Percentiles rank a stretch among this genome's conserved stretches.
Evolutionary conservation across 2,329 filamentous ascomycete species (phyloP).

Genomic region (Cercospora janseana): DNA sequence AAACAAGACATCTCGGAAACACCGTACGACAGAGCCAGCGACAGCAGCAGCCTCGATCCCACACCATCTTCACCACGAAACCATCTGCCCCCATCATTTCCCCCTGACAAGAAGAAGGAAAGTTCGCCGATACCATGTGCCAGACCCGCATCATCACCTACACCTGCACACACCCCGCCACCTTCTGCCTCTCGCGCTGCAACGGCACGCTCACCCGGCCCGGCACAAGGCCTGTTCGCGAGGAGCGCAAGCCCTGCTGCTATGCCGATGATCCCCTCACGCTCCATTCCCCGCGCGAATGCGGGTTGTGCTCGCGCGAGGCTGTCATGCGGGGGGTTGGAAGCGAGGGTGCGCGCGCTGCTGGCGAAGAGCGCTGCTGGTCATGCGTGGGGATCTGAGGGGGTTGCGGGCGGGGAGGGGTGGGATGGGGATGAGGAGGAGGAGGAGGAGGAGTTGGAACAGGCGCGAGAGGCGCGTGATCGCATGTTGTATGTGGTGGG

Average conservation of each 20-base stretch:
- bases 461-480: constrained; percentile 11
- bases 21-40: not conserved
- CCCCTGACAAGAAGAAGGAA: too few relatives aligned
- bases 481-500: constrained; percentile 10
- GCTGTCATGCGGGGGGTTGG: not conserved
- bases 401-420: not conserved
- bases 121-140: too few relatives aligned
- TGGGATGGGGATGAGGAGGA: not conserved
- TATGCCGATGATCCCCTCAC: constrained; percentile 30
- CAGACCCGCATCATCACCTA: constrained; percentile 38
- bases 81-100: too few relatives aligned
- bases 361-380: not conserved
- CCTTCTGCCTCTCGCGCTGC: constrained; percentile 37
- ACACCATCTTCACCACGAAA: too few relatives aligned
- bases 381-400: too few relatives aligned
- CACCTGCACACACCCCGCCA: constrained; percentile 36
- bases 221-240: constrained; percentile 12
- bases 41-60: not conserved
- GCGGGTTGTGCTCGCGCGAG: constrained; percentile 21
- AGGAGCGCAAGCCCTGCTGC: constrained; percentile 31
- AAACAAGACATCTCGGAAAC: too few relatives aligned
- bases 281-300: constrained; percentile 25
- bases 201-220: constrained; percentile 35
- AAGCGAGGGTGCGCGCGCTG: not conserved
- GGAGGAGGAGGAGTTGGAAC: not conserved